Evolutionary conservation across 1,284 basidiomycete species (phyloP).

Genomic region (Fomitiporia mediterranea): DNA sequence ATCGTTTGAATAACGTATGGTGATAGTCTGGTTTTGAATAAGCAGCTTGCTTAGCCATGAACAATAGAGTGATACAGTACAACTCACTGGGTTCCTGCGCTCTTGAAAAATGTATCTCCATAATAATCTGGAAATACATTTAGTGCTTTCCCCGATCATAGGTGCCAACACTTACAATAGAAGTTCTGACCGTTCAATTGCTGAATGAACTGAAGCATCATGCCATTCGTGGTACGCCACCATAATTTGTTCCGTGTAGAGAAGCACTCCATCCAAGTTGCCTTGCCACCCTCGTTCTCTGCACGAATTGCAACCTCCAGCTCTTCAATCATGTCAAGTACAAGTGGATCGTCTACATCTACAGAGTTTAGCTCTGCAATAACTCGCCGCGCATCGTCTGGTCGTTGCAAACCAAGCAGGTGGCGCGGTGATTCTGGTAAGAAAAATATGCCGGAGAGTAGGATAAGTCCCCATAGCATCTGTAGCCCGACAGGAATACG

Average conservation of each 20-base stretch:
- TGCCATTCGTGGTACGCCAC: conserved; percentile 69
- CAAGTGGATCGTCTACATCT: conserved; percentile 54
- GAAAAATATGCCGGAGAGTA: conserved; percentile 68
- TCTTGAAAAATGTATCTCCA: conserved; percentile 80
- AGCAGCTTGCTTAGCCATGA: not conserved
- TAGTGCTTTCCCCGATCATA: not conserved
- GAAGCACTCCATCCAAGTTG: conserved; percentile 78
- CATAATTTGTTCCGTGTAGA: conserved; percentile 61
- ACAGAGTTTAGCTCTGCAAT: conserved; percentile 65
- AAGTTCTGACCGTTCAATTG: conserved; percentile 76
- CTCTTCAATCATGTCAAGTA: conserved; percentile 62
- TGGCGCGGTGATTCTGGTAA: conserved; percentile 79
- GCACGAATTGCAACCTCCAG: conserved; percentile 61
- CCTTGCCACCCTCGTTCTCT: conserved; percentile 75
- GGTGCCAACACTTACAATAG: conserved; percentile 45
- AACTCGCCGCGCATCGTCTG: conserved; percentile 52
- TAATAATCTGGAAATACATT: conserved; percentile 63
- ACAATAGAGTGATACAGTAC: not conserved
- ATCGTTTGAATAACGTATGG: conserved; percentile 73
- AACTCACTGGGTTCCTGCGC: conserved; percentile 57
- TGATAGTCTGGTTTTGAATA: conserved; percentile 41
- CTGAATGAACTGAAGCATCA: conserved; percentile 81
- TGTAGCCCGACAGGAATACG: conserved; percentile 65
- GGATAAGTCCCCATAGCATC: conserved; percentile 61
- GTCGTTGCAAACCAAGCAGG: conserved; percentile 49